phyloP scores from a whole-genome alignment of 257 asterid species.

The Jasminum sambac region DNA sequence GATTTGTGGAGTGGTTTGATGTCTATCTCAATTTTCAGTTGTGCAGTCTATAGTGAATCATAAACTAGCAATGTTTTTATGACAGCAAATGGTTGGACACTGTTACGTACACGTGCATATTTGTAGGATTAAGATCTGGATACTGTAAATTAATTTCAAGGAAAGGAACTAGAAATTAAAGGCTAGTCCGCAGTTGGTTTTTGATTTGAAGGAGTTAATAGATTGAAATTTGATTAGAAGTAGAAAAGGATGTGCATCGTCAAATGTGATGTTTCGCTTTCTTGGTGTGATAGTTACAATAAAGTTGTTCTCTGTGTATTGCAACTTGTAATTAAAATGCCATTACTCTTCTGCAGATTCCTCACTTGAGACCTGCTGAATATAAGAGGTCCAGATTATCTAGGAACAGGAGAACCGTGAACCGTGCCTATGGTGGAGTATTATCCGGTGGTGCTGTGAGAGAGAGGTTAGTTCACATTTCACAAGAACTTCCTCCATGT shows the following conservation, averaged over 20 bases:
- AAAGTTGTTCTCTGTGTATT: not conserved
- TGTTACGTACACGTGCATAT: not conserved
- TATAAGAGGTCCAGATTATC: conserved; percentile 41
- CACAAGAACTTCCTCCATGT: not conserved
- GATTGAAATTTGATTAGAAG: not conserved
- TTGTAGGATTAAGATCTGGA: not conserved
- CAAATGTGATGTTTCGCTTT: not conserved
- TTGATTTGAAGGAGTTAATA: not conserved
- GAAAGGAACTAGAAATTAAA: not conserved
- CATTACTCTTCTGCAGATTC: conserved; percentile 26
- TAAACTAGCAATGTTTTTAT: no score
- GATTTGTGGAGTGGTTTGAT: not conserved
- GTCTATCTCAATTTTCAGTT: not conserved
- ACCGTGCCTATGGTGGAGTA: conserved; percentile 44
- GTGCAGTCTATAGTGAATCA: not conserved
- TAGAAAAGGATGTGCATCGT: not conserved
- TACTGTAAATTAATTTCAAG: not conserved
- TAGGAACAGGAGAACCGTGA: conserved; percentile 41
- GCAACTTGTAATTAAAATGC: not conserved
- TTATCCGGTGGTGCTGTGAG: conserved; percentile 44
- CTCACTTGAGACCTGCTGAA: conserved; percentile 46
- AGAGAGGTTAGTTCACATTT: conserved; percentile 30
- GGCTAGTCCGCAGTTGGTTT: not conserved
- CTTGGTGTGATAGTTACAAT: not conserved
- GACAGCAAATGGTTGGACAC: not conserved